Percentiles rank a stretch among this genome's conserved stretches.
phyloP scores from a whole-genome alignment of 106 monocot species.

The Hemerocallis citrina region DNA sequence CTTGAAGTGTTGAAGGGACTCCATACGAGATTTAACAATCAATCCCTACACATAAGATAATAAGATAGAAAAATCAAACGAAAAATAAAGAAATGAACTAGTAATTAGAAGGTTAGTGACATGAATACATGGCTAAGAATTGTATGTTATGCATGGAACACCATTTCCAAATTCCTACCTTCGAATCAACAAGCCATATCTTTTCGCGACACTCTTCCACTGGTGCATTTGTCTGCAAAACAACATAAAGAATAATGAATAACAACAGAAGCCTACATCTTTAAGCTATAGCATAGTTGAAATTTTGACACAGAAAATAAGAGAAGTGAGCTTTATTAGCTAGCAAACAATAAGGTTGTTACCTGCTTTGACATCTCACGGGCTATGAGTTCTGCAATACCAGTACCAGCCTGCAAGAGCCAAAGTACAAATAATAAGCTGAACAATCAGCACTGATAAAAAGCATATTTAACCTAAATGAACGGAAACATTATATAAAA shows the following conservation, averaged over 20 bases:
- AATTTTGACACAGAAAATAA: neutral
- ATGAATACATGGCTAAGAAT: neutral
- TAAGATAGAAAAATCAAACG: neutral
- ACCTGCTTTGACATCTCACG: conserved; percentile 91
- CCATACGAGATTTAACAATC: conserved; percentile 64
- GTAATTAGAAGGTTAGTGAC: neutral
- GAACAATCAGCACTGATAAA: too few relatives aligned
- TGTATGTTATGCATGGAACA: neutral
- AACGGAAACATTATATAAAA: too few relatives aligned
- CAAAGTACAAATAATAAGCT: neutral
- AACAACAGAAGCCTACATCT: neutral
- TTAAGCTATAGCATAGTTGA: too few relatives aligned
- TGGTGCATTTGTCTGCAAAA: conserved; percentile 51
- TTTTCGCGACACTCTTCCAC: conserved; percentile 60
- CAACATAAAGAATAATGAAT: neutral
- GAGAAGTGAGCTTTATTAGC: neutral
- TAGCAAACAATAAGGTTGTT: neutral
- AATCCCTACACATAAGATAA: conserved; percentile 41
- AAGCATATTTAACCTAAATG: too few relatives aligned
- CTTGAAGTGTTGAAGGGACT: conserved; percentile 83
- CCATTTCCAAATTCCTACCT: neutral
- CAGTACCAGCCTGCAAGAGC: conserved; percentile 61
- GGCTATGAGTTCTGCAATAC: conserved; percentile 91
- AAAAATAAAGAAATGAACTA: too few relatives aligned
- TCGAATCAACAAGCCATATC: conserved; percentile 46